Evolutionary conservation across 2,329 filamentous ascomycete species (phyloP).

Genomic region (Tolypocladium endophyticum): DNA sequence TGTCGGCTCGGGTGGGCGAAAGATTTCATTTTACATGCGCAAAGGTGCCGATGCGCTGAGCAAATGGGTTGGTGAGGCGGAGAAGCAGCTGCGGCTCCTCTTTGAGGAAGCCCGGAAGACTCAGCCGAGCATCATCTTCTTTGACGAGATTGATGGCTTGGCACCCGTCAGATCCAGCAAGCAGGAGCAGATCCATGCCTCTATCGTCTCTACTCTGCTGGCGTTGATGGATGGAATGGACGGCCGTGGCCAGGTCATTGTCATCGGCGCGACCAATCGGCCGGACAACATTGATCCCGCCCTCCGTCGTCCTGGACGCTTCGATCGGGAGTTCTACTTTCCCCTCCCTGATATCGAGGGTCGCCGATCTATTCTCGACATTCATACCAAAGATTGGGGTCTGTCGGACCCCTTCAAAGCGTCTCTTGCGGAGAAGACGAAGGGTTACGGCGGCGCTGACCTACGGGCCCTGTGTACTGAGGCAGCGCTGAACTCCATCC

Average conservation of each 20-base stretch:
- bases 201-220: slow-evolving; percentile 88
- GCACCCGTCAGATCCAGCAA: slow-evolving; percentile 95
- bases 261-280: slow-evolving; percentile 96
- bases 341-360: slow-evolving; percentile 75
- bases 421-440: slow-evolving; percentile 76
- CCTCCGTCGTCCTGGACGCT: slow-evolving; percentile 84
- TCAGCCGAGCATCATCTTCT: slow-evolving; percentile 98
- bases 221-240: slow-evolving; percentile 98
- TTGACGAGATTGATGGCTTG: slow-evolving; percentile 95
- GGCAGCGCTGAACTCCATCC: slow-evolving; percentile 89
- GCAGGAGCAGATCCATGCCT: slow-evolving; percentile 97
- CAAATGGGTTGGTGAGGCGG: slow-evolving; percentile 98
- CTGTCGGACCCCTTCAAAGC: slow-evolving; percentile 70
- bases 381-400: slow-evolving; percentile 92
- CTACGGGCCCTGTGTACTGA: slow-evolving; percentile 90
- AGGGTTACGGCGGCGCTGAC: slow-evolving; percentile 95
- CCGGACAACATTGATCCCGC: slow-evolving; percentile 95
- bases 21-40: slow-evolving; percentile 98
- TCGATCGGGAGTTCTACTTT: slow-evolving; percentile 97
- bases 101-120: slow-evolving; percentile 95
- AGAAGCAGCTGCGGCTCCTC: slow-evolving; percentile 82
- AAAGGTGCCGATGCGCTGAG: slow-evolving; percentile 96
- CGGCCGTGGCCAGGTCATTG: slow-evolving; percentile 93
- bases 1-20: slow-evolving; percentile 77
- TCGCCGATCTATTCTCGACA: slow-evolving; percentile 80